Evolutionary conservation across 148 eudicot species (phyloP), one percentile per base, ranked within the genome.

Genomic region (Fagopyrum tataricum): DNA sequence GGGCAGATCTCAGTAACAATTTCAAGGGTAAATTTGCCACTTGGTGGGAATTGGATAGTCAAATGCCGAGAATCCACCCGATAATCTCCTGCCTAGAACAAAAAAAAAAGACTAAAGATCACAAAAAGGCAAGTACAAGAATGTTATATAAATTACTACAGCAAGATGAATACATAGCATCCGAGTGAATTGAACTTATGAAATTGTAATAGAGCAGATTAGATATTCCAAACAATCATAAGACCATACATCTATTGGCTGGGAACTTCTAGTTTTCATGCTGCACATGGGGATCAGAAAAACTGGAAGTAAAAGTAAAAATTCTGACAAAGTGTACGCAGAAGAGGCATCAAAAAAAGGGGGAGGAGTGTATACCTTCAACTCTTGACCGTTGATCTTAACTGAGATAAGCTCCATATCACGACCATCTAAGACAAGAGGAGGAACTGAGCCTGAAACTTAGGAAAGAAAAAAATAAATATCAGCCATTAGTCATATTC

Each of bases 1-100:
- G 99, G 99, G 72, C 76, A 79, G 80, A 90, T 92, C 87, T 92
- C 96, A 17, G 90, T 90, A 48, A 82, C 90, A 79, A 90, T 89
- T 81, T 90, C 96, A 79, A 96, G 70, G 5, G 82, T 82, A 81
- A 92, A 96, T 72, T 77, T 85, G 74, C 90, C 83, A 80, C 82
- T 85, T 58, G 99, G 97, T 37, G 87, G 99, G 48, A 89, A 86
- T 64, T 73, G 73, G 41, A 92, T 78, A 42, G 87, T 88, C 73
- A 96, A 73, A 79, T 92, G 96, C 73, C 97, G 92, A 53, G 94
- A 83, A 69, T 89, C 91, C 84, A 87, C 56, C 71, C 78, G 84
- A 74, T 81, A 92, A 67, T 90, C 97, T 70, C 79, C 91, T 81
- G 87, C 96, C 99, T 92, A 79, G 66, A 79, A 77, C 55, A 79